phyloP scores from a whole-genome alignment of 345 rosid species.

The Cochlearia excelsa region DNA sequence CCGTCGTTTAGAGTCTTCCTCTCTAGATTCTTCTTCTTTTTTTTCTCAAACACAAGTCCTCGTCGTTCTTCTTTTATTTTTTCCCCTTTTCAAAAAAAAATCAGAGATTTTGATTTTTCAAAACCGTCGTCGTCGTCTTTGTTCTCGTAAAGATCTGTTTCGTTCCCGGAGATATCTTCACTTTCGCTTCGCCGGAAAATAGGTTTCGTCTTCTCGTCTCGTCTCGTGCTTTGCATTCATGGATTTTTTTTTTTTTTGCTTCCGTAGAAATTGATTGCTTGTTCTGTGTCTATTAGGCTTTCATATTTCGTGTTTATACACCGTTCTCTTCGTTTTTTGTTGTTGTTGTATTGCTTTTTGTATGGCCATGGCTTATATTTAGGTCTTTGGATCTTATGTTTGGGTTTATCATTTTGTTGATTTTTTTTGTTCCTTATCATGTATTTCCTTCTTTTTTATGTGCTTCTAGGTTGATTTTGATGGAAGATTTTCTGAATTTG shows the following conservation, averaged over 20 bases:
- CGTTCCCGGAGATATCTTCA: too few species aligned
- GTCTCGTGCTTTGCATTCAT: too few species aligned
- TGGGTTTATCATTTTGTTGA: slow-evolving; percentile 11
- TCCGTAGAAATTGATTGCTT: too few species aligned
- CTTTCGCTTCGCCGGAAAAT: too few species aligned
- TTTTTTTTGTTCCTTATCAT: background rate
- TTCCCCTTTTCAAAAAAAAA: background rate
- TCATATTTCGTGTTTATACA: background rate
- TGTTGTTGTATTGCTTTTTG: background rate
- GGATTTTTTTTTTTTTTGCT: too few species aligned
- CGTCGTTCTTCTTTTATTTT: background rate
- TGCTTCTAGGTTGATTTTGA: background rate
- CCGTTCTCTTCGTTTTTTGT: background rate
- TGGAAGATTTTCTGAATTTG: too few species aligned
- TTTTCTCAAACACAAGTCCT: slow-evolving; percentile 1
- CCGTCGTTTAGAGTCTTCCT: slow-evolving; percentile 4
- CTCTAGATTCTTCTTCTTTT: slow-evolving; percentile 31
- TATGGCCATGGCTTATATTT: slow-evolving; percentile 8
- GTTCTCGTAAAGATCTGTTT: too few species aligned
- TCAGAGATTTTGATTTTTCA: too few species aligned
- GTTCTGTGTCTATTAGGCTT: background rate
- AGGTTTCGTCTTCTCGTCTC: too few species aligned
- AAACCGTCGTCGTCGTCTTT: too few species aligned
- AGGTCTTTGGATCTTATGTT: slow-evolving; percentile 2
- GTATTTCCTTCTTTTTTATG: background rate